Percentiles rank a stretch among this genome's conserved stretches.
Conservation (phyloP, 2,329 filamentous ascomycete genomes). For the Monosporascus sp. region DNA sequence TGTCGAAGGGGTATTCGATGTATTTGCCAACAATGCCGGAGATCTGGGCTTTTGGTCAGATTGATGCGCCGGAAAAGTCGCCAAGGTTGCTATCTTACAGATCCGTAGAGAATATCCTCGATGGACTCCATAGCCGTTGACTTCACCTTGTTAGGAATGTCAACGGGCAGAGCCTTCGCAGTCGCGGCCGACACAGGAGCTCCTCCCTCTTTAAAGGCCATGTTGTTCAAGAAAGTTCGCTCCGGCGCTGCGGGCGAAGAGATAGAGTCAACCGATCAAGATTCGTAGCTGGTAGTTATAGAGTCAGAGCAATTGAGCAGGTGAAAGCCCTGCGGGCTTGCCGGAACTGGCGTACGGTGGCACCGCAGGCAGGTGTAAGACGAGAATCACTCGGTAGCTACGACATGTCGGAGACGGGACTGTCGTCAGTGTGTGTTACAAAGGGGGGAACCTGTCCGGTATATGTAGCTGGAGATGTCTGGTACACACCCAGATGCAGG, state of each 20-base stretch:
- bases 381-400: neutral
- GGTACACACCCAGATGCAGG: neutral
- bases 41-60: conserved; percentile 39
- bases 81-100: conserved; percentile 45
- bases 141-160: conserved; percentile 6
- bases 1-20: conserved; percentile 98
- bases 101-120: conserved; percentile 86
- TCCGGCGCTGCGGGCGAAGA: neutral
- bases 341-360: neutral
- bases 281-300: neutral
- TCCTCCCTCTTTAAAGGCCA: conserved; percentile 21
- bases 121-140: conserved; percentile 58
- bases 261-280: neutral
- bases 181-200: conserved; percentile 4
- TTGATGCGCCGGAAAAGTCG: neutral
- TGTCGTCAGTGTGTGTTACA: neutral
- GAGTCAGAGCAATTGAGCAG: neutral
- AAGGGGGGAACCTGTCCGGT: neutral
- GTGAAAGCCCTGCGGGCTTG: neutral
- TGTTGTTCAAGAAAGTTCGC: conserved; percentile 8
- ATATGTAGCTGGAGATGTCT: neutral
- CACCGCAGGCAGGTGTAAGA: neutral
- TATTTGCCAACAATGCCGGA: conserved; percentile 90
- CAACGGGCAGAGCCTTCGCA: conserved; percentile 12
- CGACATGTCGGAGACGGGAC: neutral